These are phyloP conservation scores for Austroboletus novae-zelandiae DNA, from an alignment of 1,284 basidiomycete genomes.

Conservation along the genomic window DNA sequence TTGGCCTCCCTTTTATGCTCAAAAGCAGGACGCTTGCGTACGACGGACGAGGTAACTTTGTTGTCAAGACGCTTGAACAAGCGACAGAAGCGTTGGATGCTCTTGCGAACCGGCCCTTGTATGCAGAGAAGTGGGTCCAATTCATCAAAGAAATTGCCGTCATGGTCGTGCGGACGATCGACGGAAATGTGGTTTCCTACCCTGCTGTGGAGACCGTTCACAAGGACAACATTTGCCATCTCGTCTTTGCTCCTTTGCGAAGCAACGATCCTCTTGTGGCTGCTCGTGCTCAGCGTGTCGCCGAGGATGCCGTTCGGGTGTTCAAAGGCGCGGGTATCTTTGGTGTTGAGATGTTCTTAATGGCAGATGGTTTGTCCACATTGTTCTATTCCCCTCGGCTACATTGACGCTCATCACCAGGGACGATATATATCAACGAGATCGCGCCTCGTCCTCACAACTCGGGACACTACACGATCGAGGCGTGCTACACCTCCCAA, in stretches of 20 bases:
- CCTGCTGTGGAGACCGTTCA: conserved; percentile 96
- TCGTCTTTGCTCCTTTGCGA: conserved; percentile 86
- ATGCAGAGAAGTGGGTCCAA: conserved; percentile 93
- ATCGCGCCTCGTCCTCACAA: conserved; percentile 99
- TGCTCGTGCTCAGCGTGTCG: conserved; percentile 66
- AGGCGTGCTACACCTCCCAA: conserved; percentile 94
- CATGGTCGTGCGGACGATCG: conserved; percentile 87
- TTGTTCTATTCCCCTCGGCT: background rate
- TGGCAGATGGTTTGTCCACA: conserved; percentile 66
- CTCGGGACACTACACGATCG: conserved; percentile 99
- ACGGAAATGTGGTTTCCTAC: conserved; percentile 81
- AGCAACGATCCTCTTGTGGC: conserved; percentile 58
- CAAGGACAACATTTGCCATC: conserved; percentile 91
- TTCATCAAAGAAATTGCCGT: conserved; percentile 93
- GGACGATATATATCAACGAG: conserved; percentile 87
- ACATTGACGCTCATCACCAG: conserved; percentile 39
- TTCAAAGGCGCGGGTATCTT: conserved; percentile 93
- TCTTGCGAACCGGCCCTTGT: conserved; percentile 70
- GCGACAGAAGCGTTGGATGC: conserved; percentile 64
- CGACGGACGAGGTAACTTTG: conserved; percentile 94
- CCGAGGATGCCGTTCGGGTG: conserved; percentile 80
- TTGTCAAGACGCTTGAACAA: conserved; percentile 59
- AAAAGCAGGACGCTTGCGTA: conserved; percentile 95
- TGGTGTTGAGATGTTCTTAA: conserved; percentile 97
- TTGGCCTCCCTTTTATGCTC: conserved; percentile 94